These are phyloP conservation scores for Xylaria sp. DNA, from an alignment of 2,329 filamentous ascomycete species.

Conservation along the genomic window DNA sequence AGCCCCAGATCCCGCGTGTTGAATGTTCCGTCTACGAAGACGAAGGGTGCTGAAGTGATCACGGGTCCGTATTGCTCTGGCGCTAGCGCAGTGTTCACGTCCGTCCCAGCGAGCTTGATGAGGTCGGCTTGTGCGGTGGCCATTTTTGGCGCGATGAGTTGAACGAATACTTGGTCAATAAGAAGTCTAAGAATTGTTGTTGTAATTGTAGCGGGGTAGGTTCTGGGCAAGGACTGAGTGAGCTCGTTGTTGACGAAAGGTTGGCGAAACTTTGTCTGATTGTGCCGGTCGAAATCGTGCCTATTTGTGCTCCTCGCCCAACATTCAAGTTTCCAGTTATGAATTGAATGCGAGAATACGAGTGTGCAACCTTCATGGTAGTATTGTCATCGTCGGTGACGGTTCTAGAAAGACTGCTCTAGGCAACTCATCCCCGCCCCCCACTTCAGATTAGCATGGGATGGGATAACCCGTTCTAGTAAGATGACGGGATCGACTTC, in stretches of 20 bases:
- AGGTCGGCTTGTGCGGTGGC: slow-evolving; percentile 47
- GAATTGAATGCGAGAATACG: slow-evolving; percentile 15
- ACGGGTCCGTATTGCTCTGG: slow-evolving; percentile 52
- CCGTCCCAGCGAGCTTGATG: slow-evolving; percentile 55
- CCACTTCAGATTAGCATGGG: slow-evolving; percentile 16
- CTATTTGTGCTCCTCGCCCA: neutral
- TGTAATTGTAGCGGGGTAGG: slow-evolving; percentile 24
- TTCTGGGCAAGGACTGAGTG: neutral
- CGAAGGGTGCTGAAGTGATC: slow-evolving; percentile 59
- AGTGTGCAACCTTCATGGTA: neutral
- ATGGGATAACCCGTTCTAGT: neutral
- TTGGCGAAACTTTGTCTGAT: neutral
- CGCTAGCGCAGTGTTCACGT: slow-evolving; percentile 55
- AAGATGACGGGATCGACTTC: neutral
- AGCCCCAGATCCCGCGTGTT: slow-evolving; percentile 64
- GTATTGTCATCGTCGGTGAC: slow-evolving; percentile 24
- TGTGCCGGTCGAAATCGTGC: neutral
- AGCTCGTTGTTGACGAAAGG: neutral
- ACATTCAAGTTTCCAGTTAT: neutral
- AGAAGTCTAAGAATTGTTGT: slow-evolving; percentile 5
- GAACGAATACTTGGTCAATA: neutral
- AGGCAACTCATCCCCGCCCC: slow-evolving; percentile 17
- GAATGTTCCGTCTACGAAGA: slow-evolving; percentile 59
- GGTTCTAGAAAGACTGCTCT: slow-evolving; percentile 14
- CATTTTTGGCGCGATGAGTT: slow-evolving; percentile 39